phyloP scores from a whole-genome alignment of 805 yeast genomes.

The Saccharomycopsis vini region DNA sequence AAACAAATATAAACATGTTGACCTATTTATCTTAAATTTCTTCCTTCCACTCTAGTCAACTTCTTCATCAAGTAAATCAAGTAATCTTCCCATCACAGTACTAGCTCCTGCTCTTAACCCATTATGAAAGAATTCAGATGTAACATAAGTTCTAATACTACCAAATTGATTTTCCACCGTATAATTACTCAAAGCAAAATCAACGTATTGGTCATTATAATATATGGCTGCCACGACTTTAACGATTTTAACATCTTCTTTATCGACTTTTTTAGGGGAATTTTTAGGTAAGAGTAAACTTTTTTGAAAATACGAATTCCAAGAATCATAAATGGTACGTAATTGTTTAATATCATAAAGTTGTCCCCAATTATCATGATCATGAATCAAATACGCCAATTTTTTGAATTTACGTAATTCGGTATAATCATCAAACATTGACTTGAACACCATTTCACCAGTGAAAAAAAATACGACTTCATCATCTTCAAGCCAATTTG shows the following conservation, averaged over 20 bases:
- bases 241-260: constrained; percentile 14
- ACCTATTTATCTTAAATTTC: too few relatives aligned
- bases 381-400: constrained; percentile 31
- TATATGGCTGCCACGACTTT: constrained; percentile 42
- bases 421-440: constrained; percentile 40
- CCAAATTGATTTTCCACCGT: constrained; percentile 31
- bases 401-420: constrained; percentile 33
- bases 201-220: constrained; percentile 43
- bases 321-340: constrained; percentile 10
- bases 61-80: constrained; percentile 33
- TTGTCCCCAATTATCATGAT: constrained; percentile 25
- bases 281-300: constrained; percentile 1
- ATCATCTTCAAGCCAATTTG: constrained; percentile 13
- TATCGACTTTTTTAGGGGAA: constrained; percentile 1
- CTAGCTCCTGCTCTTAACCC: constrained; percentile 38
- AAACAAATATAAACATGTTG: not conserved
- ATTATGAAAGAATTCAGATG: constrained; percentile 43
- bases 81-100: constrained; percentile 32
- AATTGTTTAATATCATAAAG: constrained; percentile 24
- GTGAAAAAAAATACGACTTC: constrained; percentile 33
- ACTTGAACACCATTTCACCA: constrained; percentile 47
- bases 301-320: constrained; percentile 5
- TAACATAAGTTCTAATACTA: constrained; percentile 31
- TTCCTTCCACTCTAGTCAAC: constrained; percentile 30
- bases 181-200: constrained; percentile 33